These are phyloP conservation scores for Haplographium delicatum DNA, from an alignment of 495 filamentous ascomycete genomes.

Conservation along the genomic window DNA sequence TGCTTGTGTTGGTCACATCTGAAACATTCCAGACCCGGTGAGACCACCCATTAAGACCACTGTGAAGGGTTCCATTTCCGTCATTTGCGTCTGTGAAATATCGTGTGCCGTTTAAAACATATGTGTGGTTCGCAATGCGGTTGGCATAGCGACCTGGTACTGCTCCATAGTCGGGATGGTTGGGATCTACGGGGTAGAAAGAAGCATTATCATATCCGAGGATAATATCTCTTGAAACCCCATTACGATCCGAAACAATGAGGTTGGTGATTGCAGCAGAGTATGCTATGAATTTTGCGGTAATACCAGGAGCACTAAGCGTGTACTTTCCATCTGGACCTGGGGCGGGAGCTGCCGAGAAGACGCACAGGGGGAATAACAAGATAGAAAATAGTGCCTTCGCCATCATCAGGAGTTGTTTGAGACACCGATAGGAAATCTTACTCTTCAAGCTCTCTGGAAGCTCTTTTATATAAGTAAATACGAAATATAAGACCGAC, in stretches of 20 bases:
- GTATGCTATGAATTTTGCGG: conserved; percentile 47
- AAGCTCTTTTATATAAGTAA: background rate
- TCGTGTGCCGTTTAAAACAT: conserved; percentile 26
- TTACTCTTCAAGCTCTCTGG: background rate
- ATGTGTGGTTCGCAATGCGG: conserved; percentile 66
- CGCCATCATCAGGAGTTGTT: background rate
- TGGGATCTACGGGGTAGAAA: conserved; percentile 58
- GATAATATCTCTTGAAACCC: conserved; percentile 53
- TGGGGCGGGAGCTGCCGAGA: conserved; percentile 1
- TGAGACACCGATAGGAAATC: background rate
- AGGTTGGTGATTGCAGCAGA: conserved; percentile 53
- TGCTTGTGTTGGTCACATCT: conserved; percentile 54
- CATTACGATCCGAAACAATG: conserved; percentile 51
- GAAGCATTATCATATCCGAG: conserved; percentile 74
- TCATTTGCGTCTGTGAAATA: conserved; percentile 43
- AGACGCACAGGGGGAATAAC: conserved; percentile 3
- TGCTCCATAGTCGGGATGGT: conserved; percentile 68
- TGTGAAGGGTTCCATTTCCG: conserved; percentile 54
- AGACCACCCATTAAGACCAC: conserved; percentile 56
- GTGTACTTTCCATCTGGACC: conserved; percentile 19
- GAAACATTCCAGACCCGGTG: conserved; percentile 47
- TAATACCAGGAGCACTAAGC: conserved; percentile 11
- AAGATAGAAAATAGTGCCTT: conserved; percentile 5
- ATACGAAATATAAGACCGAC: background rate
- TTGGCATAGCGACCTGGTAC: conserved; percentile 78